Percentiles rank a stretch among this genome's conserved stretches.
Conservation (phyloP, 2,329 filamentous ascomycete species). For the Chaetothyriales sp. region DNA sequence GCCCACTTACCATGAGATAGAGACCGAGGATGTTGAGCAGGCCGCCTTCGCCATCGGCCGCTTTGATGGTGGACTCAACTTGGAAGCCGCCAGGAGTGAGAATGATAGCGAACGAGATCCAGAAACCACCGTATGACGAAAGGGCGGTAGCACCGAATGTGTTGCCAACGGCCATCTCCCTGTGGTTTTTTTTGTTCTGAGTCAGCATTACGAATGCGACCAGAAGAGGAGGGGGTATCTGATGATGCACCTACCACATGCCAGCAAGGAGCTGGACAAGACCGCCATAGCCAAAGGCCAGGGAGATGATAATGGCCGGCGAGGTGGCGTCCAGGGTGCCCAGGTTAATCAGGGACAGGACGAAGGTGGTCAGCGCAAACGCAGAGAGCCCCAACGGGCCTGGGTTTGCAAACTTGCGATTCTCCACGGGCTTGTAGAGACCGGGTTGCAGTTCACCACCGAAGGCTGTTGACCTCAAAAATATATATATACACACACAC, state of each 20-base stretch:
- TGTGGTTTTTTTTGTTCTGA: slow-evolving; percentile 23
- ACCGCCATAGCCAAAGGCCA: slow-evolving; percentile 62
- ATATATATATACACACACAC: no score
- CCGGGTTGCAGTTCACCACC: slow-evolving; percentile 62
- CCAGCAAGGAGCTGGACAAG: slow-evolving; percentile 65
- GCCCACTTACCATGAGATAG: slow-evolving; percentile 45
- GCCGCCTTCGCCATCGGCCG: slow-evolving; percentile 21
- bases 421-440: slow-evolving; percentile 47
- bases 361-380: slow-evolving; percentile 72
- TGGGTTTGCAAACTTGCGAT: slow-evolving; percentile 62
- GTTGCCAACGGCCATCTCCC: slow-evolving; percentile 79
- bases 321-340: slow-evolving; percentile 42
- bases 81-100: slow-evolving; percentile 52
- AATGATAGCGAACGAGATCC: slow-evolving; percentile 60
- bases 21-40: slow-evolving; percentile 52
- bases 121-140: slow-evolving; percentile 72
- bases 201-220: neutral
- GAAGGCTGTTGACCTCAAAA: slow-evolving; percentile 47
- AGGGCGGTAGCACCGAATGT: slow-evolving; percentile 72
- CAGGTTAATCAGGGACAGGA: slow-evolving; percentile 61
- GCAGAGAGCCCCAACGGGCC: slow-evolving; percentile 61
- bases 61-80: slow-evolving; percentile 36
- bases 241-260: slow-evolving; percentile 55
- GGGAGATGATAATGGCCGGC: slow-evolving; percentile 52
- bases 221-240: neutral